phyloP scores from a whole-genome alignment of 768 basidiomycete species.

The Pulveroboletus sp. region DNA sequence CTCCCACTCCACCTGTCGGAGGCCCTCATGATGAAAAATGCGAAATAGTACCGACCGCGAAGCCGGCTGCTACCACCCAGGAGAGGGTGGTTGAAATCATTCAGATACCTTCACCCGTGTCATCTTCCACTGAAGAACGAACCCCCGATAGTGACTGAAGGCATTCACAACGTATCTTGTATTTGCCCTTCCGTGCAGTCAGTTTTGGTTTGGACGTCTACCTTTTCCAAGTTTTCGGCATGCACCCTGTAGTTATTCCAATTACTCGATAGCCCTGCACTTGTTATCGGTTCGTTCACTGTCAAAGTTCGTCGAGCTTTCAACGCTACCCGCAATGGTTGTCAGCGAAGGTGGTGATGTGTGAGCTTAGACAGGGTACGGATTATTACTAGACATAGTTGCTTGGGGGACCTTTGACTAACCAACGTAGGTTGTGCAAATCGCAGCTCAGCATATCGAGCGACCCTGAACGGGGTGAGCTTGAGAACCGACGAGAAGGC shows the following conservation, averaged over 20 bases:
- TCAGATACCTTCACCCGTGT: conserved; percentile 44
- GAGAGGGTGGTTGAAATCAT: conserved; percentile 60
- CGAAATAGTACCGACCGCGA: conserved; percentile 48
- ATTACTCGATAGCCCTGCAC: conserved; percentile 30
- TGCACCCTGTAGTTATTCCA: conserved; percentile 15
- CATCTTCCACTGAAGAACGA: conserved; percentile 37
- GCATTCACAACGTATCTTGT: not conserved
- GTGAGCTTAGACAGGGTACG: conserved; percentile 28
- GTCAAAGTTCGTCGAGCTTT: not conserved
- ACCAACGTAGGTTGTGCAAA: conserved; percentile 14
- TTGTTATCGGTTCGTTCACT: conserved; percentile 6
- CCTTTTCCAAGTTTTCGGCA: not conserved
- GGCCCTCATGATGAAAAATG: conserved; percentile 46
- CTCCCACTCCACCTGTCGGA: conserved; percentile 42
- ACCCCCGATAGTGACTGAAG: conserved; percentile 27
- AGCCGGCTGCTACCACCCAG: conserved; percentile 51
- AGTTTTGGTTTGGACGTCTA: conserved; percentile 1
- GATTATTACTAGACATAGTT: conserved; percentile 35
- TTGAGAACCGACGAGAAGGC: too few species aligned
- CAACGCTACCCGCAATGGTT: conserved; percentile 2
- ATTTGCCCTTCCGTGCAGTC: not conserved
- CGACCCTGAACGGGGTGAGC: too few species aligned
- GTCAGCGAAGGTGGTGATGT: conserved; percentile 20
- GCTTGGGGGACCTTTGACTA: conserved; percentile 3
- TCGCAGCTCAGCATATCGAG: too few species aligned